These are phyloP conservation scores for Solanum ossicruentum DNA, from an alignment of 257 asterid species.

Conservation along the genomic window DNA sequence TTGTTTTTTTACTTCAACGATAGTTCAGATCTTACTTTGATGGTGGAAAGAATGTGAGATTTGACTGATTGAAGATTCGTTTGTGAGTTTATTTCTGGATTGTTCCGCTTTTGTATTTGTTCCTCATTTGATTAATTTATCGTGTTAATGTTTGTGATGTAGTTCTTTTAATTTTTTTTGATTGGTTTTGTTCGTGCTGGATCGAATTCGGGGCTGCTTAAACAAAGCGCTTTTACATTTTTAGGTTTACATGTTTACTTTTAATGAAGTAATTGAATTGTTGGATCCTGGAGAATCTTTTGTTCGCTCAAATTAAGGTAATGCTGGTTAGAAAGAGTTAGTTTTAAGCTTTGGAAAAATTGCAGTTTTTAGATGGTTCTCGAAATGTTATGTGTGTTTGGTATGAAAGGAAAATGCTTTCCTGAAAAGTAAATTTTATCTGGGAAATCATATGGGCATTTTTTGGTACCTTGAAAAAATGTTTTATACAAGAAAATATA, in stretches of 20 bases:
- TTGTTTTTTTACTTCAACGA: background rate
- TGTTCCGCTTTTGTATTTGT: background rate
- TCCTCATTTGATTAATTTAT: background rate
- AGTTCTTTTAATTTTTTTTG: background rate
- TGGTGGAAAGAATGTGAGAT: background rate
- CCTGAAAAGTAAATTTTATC: background rate
- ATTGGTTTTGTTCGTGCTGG: background rate
- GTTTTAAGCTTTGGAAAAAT: background rate
- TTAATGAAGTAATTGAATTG: background rate
- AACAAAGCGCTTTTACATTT: background rate
- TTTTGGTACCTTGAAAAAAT: background rate
- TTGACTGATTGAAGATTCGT: background rate
- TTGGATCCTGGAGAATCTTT: background rate
- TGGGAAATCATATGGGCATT: background rate
- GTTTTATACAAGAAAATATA: background rate
- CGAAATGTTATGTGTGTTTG: background rate
- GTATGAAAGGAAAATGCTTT: background rate
- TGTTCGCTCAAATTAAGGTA: background rate
- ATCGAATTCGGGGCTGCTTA: background rate
- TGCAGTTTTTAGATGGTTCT: background rate
- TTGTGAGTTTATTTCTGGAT: conserved; percentile 20
- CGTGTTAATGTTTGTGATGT: background rate
- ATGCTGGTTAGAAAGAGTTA: background rate
- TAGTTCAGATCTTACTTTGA: conserved; percentile 9
- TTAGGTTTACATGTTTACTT: background rate